A percentile compares a stretch with the other conserved stretches of the same genome.
Conservation (phyloP, 495 filamentous ascomycete genomes). For the Pseudotulostoma volvatum region DNA sequence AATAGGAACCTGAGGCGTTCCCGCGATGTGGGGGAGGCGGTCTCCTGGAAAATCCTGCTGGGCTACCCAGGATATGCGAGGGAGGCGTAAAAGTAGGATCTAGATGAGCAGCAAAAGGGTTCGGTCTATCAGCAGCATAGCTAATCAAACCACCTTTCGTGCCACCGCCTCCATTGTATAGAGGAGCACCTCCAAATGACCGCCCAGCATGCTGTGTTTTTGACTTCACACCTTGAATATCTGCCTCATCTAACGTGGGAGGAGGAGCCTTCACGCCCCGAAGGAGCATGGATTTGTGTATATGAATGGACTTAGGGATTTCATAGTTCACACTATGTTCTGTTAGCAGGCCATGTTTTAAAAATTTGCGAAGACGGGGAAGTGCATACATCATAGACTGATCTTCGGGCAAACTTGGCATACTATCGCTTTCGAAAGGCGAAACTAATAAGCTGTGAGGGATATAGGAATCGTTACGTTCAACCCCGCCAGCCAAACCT, state of each 20-base stretch:
- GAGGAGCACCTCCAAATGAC: slow-evolving; percentile 44
- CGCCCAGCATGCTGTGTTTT: slow-evolving; percentile 44
- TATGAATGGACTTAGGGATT: slow-evolving; percentile 49
- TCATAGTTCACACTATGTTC: slow-evolving; percentile 58
- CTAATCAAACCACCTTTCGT: slow-evolving; percentile 38
- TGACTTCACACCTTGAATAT: slow-evolving; percentile 51
- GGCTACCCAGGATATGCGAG: slow-evolving; percentile 13
- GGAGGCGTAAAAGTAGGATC: slow-evolving; percentile 33
- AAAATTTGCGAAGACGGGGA: slow-evolving; percentile 4
- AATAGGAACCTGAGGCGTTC: slow-evolving; percentile 15
- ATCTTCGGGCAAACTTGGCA: slow-evolving; percentile 70
- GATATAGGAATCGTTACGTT: slow-evolving; percentile 65
- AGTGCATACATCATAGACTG: slow-evolving; percentile 56
- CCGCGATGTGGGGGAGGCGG: slow-evolving; percentile 29
- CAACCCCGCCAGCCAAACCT: slow-evolving; percentile 63
- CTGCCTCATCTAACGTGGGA: slow-evolving; percentile 52
- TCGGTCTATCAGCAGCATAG: slow-evolving; percentile 29
- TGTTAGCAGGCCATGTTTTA: slow-evolving; percentile 16
- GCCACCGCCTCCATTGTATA: slow-evolving; percentile 27
- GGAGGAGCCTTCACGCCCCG: slow-evolving; percentile 58
- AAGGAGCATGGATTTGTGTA: slow-evolving; percentile 90
- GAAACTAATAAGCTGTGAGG: slow-evolving; percentile 51
- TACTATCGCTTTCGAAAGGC: slow-evolving; percentile 44
- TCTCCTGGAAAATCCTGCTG: slow-evolving; percentile 21
- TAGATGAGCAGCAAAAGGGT: slow-evolving; percentile 38